Base-by-base conservation (phyloP, 192 early-diverging fungal species). In the Backusella psychrophila region DNA sequence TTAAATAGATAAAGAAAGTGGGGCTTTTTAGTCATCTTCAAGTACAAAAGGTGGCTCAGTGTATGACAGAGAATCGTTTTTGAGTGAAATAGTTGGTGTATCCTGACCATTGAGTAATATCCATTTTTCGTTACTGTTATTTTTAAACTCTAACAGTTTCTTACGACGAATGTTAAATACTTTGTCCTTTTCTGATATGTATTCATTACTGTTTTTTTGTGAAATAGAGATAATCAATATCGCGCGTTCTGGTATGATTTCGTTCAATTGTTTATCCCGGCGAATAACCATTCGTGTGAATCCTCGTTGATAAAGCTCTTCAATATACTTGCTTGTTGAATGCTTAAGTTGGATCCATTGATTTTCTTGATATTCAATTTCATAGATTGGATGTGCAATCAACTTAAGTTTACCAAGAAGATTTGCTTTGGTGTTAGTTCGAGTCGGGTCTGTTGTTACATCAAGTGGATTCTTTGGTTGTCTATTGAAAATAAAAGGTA, bases 281-380 rank as follows among this genome's bases (percentile, higher is more conserved):
- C 70, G n/a, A 29, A 71, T 46, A 49, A 31, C 36, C 6, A 46
- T 41, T 33, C 29, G 42, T 17, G 42, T 42, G 17, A 71, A 71
- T 29, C 70, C 70, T 7, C 42, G 41, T 5, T 44, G 41, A 31
- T 44, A 29, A 19, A 71, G 29, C 17, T 14, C 12, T 49, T 71
- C 70, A 49, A 71, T 71, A 31, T 71, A 44, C 41, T 49, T 29
- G 44, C 42, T 71, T 23, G 70, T 46, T 19, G 26, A 15, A 5
- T 33, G 6, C 1, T 71, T 26, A 12, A 71, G 29, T 19, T 44
- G 70, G 26, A 71, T 7, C 70, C 70, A 71, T 49, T 71, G 70
- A n/a, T 71, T 41, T 29, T 71, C 42, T 33, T 71, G 70, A 41
- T 41, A 33, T 49, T 71, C 26, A 9, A 71, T 41, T 29, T 71